phyloP scores from a whole-genome alignment of 31 red algal species.

The Endocladia muricata region DNA sequence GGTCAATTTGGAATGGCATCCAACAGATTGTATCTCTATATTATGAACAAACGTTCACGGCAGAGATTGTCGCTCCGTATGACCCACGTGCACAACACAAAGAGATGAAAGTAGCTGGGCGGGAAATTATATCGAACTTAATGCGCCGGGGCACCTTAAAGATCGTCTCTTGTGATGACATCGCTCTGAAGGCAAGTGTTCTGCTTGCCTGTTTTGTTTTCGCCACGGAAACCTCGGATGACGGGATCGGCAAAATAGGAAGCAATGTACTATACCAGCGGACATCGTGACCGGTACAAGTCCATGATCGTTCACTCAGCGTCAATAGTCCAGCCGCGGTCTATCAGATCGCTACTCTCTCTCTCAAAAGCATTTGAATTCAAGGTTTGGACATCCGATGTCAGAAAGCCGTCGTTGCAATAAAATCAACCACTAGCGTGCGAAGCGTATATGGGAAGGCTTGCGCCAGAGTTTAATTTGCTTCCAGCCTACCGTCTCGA shows the following conservation, averaged over 20 bases:
- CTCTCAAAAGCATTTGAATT: neutral
- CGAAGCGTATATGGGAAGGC: neutral
- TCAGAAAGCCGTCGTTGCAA: neutral
- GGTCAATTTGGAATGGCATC: neutral
- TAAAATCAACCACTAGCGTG: neutral
- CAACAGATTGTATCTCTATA: neutral
- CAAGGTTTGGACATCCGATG: neutral
- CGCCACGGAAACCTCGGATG: neutral
- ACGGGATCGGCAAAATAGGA: neutral
- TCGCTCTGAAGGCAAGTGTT: neutral
- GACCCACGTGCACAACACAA: neutral
- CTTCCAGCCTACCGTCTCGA: neutral
- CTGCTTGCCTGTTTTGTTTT: neutral
- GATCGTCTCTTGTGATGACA: neutral
- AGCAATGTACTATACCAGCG: neutral
- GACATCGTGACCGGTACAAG: slow-evolving; percentile 3
- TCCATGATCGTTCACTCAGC: slow-evolving; percentile 4
- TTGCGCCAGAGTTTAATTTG: slow-evolving; percentile 6
- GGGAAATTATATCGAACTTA: neutral
- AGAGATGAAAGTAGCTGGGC: neutral
- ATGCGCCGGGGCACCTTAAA: neutral
- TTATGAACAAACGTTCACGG: neutral
- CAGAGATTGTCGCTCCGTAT: neutral
- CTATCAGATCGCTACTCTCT: slow-evolving; percentile 4
- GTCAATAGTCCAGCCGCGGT: neutral